These are phyloP conservation scores for Rhynchospora tenuis DNA, from an alignment of 176 grass and related monocot genomes.

Conservation along the genomic window DNA sequence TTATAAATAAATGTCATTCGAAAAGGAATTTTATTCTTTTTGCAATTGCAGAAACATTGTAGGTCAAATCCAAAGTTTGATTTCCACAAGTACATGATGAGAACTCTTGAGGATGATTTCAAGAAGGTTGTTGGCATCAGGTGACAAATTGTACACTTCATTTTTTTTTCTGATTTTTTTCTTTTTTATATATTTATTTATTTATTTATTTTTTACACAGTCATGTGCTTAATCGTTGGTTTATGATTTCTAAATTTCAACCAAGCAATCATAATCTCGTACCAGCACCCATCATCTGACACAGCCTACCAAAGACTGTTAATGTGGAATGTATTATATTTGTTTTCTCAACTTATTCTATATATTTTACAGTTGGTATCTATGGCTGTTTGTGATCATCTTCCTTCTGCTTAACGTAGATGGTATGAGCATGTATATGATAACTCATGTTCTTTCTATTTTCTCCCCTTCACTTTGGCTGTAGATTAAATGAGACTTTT, in stretches of 20 bases:
- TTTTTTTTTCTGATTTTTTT: slow-evolving; percentile 13
- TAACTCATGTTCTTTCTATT: neutral
- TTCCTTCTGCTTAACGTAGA: slow-evolving; percentile 85
- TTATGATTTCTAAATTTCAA: neutral
- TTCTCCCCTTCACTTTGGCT: neutral
- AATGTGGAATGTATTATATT: neutral
- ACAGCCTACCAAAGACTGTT: neutral
- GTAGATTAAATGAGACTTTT: neutral
- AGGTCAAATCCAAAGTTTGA: slow-evolving; percentile 23
- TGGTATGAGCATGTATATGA: slow-evolving; percentile 37
- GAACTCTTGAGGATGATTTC: slow-evolving; percentile 76
- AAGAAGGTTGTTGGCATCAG: slow-evolving; percentile 85
- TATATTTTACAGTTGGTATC: slow-evolving; percentile 63
- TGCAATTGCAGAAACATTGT: slow-evolving; percentile 41
- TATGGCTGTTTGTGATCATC: slow-evolving; percentile 80
- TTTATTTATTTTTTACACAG: neutral
- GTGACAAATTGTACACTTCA: slow-evolving; percentile 32
- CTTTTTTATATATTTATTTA: neutral
- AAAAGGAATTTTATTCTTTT: slow-evolving; percentile 21
- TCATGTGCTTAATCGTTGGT: neutral
- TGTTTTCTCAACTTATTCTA: neutral
- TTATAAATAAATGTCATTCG: neutral
- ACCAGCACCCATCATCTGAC: neutral
- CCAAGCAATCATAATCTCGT: neutral
- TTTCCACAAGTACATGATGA: slow-evolving; percentile 74